phyloP scores from a whole-genome alignment of 2,329 filamentous ascomycete species.

The Epichloe gansuensis region DNA sequence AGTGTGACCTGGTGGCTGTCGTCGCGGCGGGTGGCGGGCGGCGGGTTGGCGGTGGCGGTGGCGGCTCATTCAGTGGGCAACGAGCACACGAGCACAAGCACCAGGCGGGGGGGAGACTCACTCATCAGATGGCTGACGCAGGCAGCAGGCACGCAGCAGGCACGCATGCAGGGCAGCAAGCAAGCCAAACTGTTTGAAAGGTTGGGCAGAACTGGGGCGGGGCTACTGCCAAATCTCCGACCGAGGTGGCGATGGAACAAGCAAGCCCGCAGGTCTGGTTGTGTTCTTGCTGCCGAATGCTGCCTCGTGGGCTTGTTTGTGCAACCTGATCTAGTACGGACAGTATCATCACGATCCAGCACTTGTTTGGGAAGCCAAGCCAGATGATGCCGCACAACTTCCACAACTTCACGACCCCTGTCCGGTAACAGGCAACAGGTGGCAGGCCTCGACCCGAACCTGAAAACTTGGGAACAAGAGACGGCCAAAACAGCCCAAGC shows the following conservation, averaged over 20 bases:
- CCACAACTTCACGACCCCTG: not conserved
- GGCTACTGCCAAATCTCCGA: not conserved
- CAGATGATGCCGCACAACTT: not conserved
- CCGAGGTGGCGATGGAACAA: not conserved
- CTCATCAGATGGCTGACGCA: too few species aligned
- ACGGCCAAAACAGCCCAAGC: not conserved
- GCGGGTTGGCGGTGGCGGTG: not conserved
- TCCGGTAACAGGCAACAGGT: not conserved
- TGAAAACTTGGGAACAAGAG: not conserved
- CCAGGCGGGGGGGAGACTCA: too few species aligned
- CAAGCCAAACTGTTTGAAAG: too few species aligned
- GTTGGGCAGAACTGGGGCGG: not conserved
- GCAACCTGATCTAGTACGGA: too few species aligned
- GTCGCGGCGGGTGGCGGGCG: not conserved
- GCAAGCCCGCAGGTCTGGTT: not conserved
- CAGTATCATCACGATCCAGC: too few species aligned
- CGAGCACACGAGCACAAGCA: too few species aligned
- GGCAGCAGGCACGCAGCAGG: not conserved
- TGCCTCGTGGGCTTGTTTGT: too few species aligned
- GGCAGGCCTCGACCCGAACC: not conserved
- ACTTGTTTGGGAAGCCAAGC: not conserved
- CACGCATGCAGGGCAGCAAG: not conserved
- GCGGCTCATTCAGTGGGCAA: not conserved
- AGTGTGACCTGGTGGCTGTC: too few species aligned
- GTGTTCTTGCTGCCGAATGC: too few species aligned